Conservation (phyloP, 1,284 basidiomycete species). For the Puccinia coronata region DNA sequence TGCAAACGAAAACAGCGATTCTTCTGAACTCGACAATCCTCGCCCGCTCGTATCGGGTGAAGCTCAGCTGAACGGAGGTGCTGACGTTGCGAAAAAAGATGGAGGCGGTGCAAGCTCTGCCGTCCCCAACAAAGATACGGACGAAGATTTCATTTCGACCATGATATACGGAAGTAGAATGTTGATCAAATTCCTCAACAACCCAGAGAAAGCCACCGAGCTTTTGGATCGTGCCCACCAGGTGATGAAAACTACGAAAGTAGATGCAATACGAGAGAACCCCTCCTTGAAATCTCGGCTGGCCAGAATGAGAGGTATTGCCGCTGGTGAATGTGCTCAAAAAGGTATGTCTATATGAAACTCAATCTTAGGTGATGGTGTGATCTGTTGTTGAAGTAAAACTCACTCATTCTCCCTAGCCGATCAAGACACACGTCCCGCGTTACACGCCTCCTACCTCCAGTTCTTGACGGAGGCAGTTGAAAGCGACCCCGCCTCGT, state of each 20-base stretch:
- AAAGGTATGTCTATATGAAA: conserved; percentile 61
- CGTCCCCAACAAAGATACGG: conserved; percentile 49
- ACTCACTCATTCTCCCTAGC: conserved; percentile 55
- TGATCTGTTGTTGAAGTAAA: not conserved
- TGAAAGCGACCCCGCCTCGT: conserved; percentile 65
- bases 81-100: not conserved
- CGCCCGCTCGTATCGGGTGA: conserved; percentile 55
- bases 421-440: conserved; percentile 67
- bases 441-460: conserved; percentile 67
- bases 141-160: conserved; percentile 67
- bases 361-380: not conserved
- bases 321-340: conserved; percentile 55
- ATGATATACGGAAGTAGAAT: conserved; percentile 74
- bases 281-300: conserved; percentile 52
- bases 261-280: conserved; percentile 39
- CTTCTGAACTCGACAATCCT: conserved; percentile 59
- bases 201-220: conserved; percentile 56
- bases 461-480: conserved; percentile 66
- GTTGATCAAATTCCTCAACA: conserved; percentile 64
- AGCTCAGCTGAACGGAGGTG: conserved; percentile 53
- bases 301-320: conserved; percentile 59
- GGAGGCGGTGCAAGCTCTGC: not conserved
- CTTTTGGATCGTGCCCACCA: conserved; percentile 24
- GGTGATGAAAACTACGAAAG: conserved; percentile 24
- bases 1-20: not conserved